Percentiles rank a stretch among this genome's conserved stretches.
These are phyloP conservation scores for Tetraselmis chui DNA, from an alignment of 139 green algal species.

Conservation along the genomic window DNA sequence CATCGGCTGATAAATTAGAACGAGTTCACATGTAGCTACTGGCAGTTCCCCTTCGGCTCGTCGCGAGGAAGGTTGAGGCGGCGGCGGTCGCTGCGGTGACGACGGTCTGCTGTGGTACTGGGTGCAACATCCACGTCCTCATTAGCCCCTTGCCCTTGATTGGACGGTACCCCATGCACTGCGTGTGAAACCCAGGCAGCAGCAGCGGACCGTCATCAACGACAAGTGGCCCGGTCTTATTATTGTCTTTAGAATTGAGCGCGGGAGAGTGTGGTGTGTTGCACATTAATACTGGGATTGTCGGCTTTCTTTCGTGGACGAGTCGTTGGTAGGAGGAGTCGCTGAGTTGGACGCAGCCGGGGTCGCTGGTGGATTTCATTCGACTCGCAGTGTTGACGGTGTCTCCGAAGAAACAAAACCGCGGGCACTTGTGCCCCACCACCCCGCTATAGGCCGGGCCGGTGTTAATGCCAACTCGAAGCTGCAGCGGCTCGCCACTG, in stretches of 20 bases:
- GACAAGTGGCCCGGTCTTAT: too few relatives aligned
- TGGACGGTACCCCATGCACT: too few relatives aligned
- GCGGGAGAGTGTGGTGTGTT: background rate
- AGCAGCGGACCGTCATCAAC: too few relatives aligned
- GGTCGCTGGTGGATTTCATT: background rate
- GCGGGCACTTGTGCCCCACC: background rate
- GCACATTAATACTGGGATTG: background rate
- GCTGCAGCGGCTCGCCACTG: background rate
- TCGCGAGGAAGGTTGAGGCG: too few relatives aligned
- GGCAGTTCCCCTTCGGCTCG: too few relatives aligned
- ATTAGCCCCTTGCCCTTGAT: slow-evolving; percentile 14
- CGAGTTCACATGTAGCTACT: too few relatives aligned
- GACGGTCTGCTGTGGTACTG: too few relatives aligned
- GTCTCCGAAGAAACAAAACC: slow-evolving; percentile 1
- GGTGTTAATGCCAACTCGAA: background rate
- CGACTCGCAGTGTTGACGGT: slow-evolving; percentile 2
- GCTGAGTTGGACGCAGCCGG: background rate
- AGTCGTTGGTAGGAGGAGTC: background rate
- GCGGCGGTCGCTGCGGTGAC: too few relatives aligned
- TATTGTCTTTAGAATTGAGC: slow-evolving; percentile 4
- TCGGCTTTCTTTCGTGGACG: background rate
- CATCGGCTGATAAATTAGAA: too few relatives aligned
- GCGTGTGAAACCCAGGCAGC: too few relatives aligned
- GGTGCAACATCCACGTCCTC: slow-evolving; percentile 3
- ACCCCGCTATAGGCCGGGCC: background rate